Evolutionary conservation across 805 yeast genomes (phyloP), one percentile per base, ranked within the genome.

Genomic region (Teunomyces lycoperdinae): DNA sequence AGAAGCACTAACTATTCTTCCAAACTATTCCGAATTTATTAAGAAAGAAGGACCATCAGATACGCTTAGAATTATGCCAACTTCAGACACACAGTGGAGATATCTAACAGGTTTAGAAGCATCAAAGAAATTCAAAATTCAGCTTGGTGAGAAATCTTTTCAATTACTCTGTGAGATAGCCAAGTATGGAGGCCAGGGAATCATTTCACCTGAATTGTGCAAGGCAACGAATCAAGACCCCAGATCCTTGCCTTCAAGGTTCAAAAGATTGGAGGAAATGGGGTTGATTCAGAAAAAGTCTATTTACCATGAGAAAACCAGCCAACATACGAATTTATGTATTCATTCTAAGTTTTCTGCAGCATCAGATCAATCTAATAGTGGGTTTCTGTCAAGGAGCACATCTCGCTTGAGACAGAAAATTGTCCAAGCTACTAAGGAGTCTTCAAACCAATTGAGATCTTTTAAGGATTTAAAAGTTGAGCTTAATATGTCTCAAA

Each of bases 101-200:
- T 74, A 71, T 43, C 63, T 86, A 35, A 79, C 88, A 0, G 87
- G 87, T 2, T 55, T 63, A 1, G 68, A 64, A 16, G 58, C 62
- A 10, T 73, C 76, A 29, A 74, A 76, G 29, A 72, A 73, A 48
- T 71, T 76, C 32, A 81, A 78, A 55, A 71, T 76, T 43, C 64
- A 73, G 3, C 59, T 86, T 27, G 89, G 89, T 3, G 78, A 74
- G 9, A 62, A 66, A 32, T 71, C 73, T 8, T 71, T 67, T 55
- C 83, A 87, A 10, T 79, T 86, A 34, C 60, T 86, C 16, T 67
- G 80, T 44, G 83, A 78, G 43, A 83, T 86, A 45, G 87, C 90
- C 0, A 77, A 73, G 49, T 60, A 78, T 28, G 81, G 81, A 20
- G 65, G 71, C 0, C 56, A 62, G 0, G 94, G 94, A 8, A 78